Percentiles rank a stretch among this genome's conserved stretches.
Conservation (phyloP, 2,329 filamentous ascomycete genomes). For the Colletotrichum agaves region DNA sequence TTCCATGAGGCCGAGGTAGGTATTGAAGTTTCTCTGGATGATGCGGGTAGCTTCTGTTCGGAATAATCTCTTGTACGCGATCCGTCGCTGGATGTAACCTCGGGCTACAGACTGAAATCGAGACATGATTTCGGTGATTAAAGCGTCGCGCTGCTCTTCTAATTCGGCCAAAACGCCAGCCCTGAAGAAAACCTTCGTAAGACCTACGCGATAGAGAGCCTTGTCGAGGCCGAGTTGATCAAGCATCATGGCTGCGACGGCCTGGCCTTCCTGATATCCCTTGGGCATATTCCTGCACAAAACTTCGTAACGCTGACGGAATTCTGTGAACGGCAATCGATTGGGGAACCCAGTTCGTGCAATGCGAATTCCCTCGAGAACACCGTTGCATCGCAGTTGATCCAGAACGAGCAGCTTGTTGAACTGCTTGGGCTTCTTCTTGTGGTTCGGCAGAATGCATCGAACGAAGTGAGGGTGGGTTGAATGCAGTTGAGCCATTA, state of each 20-base stretch:
- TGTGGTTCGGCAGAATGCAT: constrained; percentile 97
- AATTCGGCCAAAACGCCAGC: constrained; percentile 95
- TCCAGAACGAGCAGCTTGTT: constrained; percentile 93
- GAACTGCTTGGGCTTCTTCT: constrained; percentile 94
- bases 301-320: constrained; percentile 95
- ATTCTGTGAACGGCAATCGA: constrained; percentile 89
- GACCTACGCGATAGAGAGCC: constrained; percentile 88
- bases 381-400: constrained; percentile 98
- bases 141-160: constrained; percentile 91
- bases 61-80: constrained; percentile 93
- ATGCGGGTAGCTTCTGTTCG: constrained; percentile 94
- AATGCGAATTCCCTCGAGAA: constrained; percentile 97
- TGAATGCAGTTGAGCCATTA: constrained; percentile 94
- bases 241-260: constrained; percentile 85
- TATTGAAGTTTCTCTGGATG: constrained; percentile 92
- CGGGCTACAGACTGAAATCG: constrained; percentile 92
- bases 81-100: constrained; percentile 87
- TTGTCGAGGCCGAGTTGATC: constrained; percentile 88
- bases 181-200: constrained; percentile 98
- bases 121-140: constrained; percentile 94
- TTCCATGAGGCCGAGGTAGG: constrained; percentile 88
- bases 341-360: constrained; percentile 98
- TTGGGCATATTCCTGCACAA: constrained; percentile 89
- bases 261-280: constrained; percentile 90
- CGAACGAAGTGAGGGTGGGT: constrained; percentile 98